Base-by-base conservation (phyloP, 805 yeast genomes). In the Yamadazyma kitorensis region DNA sequence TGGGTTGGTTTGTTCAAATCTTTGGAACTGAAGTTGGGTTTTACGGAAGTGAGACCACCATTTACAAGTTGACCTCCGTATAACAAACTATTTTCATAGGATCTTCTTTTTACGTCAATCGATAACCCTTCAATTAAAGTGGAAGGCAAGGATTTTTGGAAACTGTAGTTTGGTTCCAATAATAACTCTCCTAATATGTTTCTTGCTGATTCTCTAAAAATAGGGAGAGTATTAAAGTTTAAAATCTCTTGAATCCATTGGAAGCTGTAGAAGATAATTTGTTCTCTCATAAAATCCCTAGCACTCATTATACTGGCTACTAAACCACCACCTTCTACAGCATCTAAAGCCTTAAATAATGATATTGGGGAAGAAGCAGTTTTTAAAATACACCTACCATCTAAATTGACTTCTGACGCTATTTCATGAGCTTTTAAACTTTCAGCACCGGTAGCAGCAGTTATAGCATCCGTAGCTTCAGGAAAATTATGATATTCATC, bases 401-500 rank as follows among this genome's bases (percentile, higher is more conserved):
- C 57, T 1, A 51, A 39, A 41, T 79, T 78, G 31, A 81, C 70
- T 11, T 58, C 57, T 1, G 59, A 51, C 0, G 85, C 72, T 4
- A 64, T 39, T 13, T 36, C 44, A 29, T 57, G 45, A 1, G 76
- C 72, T 14, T 43, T 44, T 2, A 29, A 38, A 4, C 45, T 49
- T 11, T 46, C 37, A 8, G 43, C 48, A 0, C 55, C 61, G 1
- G 59, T 49, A 1, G 68, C 68, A 2, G 53, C 52, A 4, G 45
- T 44, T 23, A 80, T 65, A 3, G 78, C 76, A 9, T 57, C 53
- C 12, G 61, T 64, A 2, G 85, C 85, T 37, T 76, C 74, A 2
- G 68, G 62, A 44, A 70, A 74, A 46, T 76, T 74, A 48, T 85
- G 93, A 44, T 66, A 69, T 48, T 85, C 93, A 50, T 85, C 94